Evolutionary conservation across 2,329 filamentous ascomycete species (phyloP).

Genomic region (Fusarium piperis): DNA sequence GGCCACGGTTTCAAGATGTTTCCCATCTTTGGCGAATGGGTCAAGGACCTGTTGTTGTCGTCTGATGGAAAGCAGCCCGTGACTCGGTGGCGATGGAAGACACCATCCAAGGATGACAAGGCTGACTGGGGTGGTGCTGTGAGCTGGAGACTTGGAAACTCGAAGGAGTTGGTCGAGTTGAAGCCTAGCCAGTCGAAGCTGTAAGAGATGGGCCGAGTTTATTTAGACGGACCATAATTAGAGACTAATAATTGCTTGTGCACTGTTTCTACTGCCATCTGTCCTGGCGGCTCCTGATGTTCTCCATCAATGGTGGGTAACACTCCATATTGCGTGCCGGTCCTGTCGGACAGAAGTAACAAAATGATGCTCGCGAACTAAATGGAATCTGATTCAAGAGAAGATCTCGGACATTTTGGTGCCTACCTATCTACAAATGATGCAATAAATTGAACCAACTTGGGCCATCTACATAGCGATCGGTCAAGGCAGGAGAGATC

Average conservation of each 20-base stretch:
- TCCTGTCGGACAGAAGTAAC: too few relatives aligned
- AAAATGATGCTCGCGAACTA: too few relatives aligned
- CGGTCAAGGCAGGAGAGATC: neutral
- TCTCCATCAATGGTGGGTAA: too few relatives aligned
- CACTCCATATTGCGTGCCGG: too few relatives aligned
- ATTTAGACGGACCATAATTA: neutral
- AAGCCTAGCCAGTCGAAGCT: constrained; percentile 17
- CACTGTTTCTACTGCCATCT: neutral
- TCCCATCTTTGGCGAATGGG: constrained; percentile 66
- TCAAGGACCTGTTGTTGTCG: constrained; percentile 57
- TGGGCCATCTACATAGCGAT: too few relatives aligned
- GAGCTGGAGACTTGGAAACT: constrained; percentile 51
- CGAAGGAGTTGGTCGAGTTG: constrained; percentile 38
- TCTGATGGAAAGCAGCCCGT: constrained; percentile 52
- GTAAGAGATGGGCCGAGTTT: neutral
- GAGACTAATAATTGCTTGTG: neutral
- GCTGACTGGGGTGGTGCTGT: constrained; percentile 45
- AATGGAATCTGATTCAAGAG: too few relatives aligned
- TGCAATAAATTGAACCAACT: too few relatives aligned
- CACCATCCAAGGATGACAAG: constrained; percentile 19
- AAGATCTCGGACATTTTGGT: too few relatives aligned
- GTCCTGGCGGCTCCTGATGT: too few relatives aligned
- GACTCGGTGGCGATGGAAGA: constrained; percentile 64
- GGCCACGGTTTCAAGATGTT: constrained; percentile 73
- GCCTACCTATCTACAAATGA: too few relatives aligned